Evolutionary conservation across 108 stramenopile genomes (phyloP).

Genomic region (Discostella stelligeroides): DNA sequence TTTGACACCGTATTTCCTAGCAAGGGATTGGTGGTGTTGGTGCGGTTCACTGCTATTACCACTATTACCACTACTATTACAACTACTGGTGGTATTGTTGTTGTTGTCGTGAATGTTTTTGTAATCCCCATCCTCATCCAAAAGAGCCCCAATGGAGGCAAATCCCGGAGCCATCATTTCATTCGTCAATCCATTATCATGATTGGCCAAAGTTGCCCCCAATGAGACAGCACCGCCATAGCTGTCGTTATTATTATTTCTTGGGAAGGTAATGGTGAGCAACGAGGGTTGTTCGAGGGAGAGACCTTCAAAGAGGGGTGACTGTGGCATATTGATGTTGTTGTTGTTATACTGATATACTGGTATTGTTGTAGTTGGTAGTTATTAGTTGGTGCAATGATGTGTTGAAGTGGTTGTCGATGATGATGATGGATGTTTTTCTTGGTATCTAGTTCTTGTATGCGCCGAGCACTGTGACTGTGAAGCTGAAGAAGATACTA

Average conservation of each 20-base stretch:
- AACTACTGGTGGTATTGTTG: conserved; percentile 43
- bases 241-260: conserved; percentile 65
- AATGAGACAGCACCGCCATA: no score
- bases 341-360: no score
- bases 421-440: no score
- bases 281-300: conserved; percentile 65
- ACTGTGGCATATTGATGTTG: conserved; percentile 1
- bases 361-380: no score
- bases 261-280: conserved; percentile 66
- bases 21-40: no score
- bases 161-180: conserved; percentile 83
- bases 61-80: conserved; percentile 47
- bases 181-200: conserved; percentile 68
- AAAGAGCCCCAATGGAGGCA: conserved; percentile 59
- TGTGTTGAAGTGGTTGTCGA: no score
- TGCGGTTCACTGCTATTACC: no score
- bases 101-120: background rate
- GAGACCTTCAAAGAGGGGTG: conserved; percentile 58
- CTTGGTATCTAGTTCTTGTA: no score
- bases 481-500: no score
- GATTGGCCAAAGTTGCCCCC: conserved; percentile 69
- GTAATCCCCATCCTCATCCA: conserved; percentile 24
- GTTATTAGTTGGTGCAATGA: no score
- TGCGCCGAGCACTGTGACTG: no score
- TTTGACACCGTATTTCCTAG: conserved; percentile 61